Base-by-base conservation (phyloP, 2,329 filamentous ascomycete genomes). In the Lachnellula occidentalis region DNA sequence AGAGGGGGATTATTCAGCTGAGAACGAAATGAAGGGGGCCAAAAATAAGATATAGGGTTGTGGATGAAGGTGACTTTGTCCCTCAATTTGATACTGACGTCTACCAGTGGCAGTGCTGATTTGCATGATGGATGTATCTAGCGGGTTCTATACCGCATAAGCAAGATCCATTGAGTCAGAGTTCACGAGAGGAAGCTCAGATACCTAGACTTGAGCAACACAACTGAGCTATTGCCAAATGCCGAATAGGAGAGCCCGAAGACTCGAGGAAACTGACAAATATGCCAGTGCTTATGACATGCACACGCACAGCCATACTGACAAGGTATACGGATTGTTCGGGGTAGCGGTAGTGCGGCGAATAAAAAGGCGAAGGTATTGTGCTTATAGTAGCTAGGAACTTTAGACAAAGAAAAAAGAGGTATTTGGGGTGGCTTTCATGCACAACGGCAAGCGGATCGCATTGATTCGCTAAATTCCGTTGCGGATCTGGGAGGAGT, bases 251-350 rank as follows among this genome's bases (percentile, higher is more conserved):
- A 45, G 34, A 45, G 47, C 36, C 47, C 45, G 52, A 31, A 7
- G 14, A 31, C 7, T 21, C 17, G 41, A 22, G 43, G 42, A 34
- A 46, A 27, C 27, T 37, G 37, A 50, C 51, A 48, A 51, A 51
- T 55, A 51, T 58, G 54, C 58, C 58, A 57, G 45, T 41, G 56
- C 46, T 56, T 56, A 58, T 57, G 50, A 56, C 51, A 50, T 36
- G 48, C 54, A 51, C 50, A 50, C 36, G 48, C 56, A 51, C 50
- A 58, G 55, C 59, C 56, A 53, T 58, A 19, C 34, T 47, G 53
- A 50, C 21, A 19, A 17, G n/a, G 21, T 36, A 52, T 53, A 54
- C 37, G 48, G 37, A 36, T 34, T 5, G 31, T 22, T 52, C 19
- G 31, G 34, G n/a, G 42, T 48, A 27, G n/a, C 47, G 34, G 34